Conservation (phyloP, 2,329 filamentous ascomycete species). For the Aureobasidium zeae region DNA sequence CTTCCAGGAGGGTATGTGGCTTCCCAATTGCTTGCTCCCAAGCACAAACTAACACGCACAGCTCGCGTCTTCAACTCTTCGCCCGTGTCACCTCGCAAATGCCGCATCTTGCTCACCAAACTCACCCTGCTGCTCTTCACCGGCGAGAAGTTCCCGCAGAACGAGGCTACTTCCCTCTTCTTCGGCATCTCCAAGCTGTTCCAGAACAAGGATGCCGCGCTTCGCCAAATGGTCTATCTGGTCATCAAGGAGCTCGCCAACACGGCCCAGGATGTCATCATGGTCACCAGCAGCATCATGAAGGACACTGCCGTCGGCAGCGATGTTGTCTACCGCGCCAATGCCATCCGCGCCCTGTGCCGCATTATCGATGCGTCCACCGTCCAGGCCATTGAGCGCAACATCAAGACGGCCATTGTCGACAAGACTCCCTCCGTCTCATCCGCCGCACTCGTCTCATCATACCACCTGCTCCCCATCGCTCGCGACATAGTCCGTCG, state of each 20-base stretch:
- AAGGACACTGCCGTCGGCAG: constrained; percentile 96
- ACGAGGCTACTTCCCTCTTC: constrained; percentile 96
- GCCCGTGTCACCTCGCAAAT: constrained; percentile 92
- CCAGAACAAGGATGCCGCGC: constrained; percentile 96
- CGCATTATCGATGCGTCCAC: constrained; percentile 95
- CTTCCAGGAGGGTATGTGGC: constrained; percentile 83
- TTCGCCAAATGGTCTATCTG: constrained; percentile 98
- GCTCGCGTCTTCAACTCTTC: constrained; percentile 97
- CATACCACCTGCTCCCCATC: constrained; percentile 94
- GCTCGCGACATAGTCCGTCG: constrained; percentile 89
- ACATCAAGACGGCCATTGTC: constrained; percentile 98
- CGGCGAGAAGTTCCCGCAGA: constrained; percentile 91
- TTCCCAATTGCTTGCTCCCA: constrained; percentile 20
- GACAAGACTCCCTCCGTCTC: constrained; percentile 98
- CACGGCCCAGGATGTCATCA: constrained; percentile 97
- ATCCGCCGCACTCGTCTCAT: constrained; percentile 89
- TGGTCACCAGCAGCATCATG: constrained; percentile 99
- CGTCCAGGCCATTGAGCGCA: constrained; percentile 93
- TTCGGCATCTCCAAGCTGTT: constrained; percentile 99
- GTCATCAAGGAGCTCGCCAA: constrained; percentile 95
- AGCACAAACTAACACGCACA: constrained; percentile 34
- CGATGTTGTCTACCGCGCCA: constrained; percentile 86
- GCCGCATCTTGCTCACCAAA: constrained; percentile 93
- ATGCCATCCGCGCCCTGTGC: constrained; percentile 90
- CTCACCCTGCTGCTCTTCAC: constrained; percentile 94